Percentiles rank a stretch among this genome's conserved stretches.
Conservation (phyloP, 805 yeast species). For the Yamadazyma nakazawae region DNA sequence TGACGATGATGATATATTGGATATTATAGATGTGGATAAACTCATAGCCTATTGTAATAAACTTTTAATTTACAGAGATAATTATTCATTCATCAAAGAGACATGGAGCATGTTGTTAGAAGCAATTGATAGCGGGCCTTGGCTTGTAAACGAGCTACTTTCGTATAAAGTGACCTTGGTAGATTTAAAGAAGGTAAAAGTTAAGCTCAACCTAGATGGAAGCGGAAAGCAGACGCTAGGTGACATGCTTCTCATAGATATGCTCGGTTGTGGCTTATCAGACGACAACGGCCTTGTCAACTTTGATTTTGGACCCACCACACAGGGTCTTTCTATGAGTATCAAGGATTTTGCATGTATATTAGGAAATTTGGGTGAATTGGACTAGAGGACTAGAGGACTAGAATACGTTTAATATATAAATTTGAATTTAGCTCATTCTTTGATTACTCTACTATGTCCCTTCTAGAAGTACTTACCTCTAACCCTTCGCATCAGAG, state of each 20-base stretch:
- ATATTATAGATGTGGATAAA: conserved; percentile 41
- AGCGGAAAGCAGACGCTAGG: conserved; percentile 16
- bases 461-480: not conserved
- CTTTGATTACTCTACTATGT: no score
- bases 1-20: conserved; percentile 25
- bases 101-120: conserved; percentile 37
- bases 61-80: conserved; percentile 32
- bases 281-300: conserved; percentile 27
- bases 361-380: conserved; percentile 38
- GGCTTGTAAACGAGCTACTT: not conserved
- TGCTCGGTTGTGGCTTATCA: conserved; percentile 35
- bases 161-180: conserved; percentile 24
- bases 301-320: conserved; percentile 24
- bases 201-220: conserved; percentile 26
- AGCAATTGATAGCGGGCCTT: conserved; percentile 5
- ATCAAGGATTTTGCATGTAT: conserved; percentile 43
- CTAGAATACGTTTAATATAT: not conserved
- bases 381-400: conserved; percentile 23
- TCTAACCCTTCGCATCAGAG: not conserved
- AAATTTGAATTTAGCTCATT: not conserved
- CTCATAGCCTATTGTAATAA: conserved; percentile 24
- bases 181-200: conserved; percentile 29
- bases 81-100: conserved; percentile 22
- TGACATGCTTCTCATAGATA: conserved; percentile 37
- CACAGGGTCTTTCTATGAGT: conserved; percentile 25